These are phyloP conservation scores for Skeletonema grethae DNA, from an alignment of 108 stramenopile species.

Conservation along the genomic window DNA sequence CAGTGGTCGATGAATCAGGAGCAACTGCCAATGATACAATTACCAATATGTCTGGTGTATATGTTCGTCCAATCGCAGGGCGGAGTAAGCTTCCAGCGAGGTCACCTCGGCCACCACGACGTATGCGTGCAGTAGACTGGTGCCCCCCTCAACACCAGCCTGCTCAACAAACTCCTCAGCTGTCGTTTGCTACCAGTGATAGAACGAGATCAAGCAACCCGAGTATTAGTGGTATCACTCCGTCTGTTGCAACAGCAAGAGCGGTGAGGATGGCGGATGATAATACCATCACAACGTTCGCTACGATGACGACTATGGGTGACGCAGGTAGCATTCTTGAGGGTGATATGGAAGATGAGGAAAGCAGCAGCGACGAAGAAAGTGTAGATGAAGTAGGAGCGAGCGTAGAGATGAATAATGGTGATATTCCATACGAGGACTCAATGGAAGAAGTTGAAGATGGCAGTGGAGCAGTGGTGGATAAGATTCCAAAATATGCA, in stretches of 20 bases:
- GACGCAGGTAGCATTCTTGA: conserved; percentile 32
- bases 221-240: not conserved
- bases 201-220: not conserved
- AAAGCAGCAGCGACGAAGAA: not conserved
- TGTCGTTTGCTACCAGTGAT: not conserved
- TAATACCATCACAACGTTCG: conserved; percentile 36
- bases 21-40: not conserved
- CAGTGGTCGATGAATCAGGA: conserved; percentile 7
- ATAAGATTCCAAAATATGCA: conserved; percentile 2
- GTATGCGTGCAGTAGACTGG: conserved; percentile 42
- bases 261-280: conserved; percentile 40
- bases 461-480: conserved; percentile 17
- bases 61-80: conserved; percentile 2
- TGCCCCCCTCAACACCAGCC: conserved; percentile 20
- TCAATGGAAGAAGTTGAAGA: conserved; percentile 1
- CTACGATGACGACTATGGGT: conserved; percentile 48
- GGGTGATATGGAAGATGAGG: conserved; percentile 28
- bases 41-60: not conserved
- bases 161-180: not conserved
- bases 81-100: conserved; percentile 1
- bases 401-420: not conserved
- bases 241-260: conserved; percentile 13
- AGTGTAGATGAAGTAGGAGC: not conserved
- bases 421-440: not conserved
- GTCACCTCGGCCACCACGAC: conserved; percentile 27